Conservation (phyloP, 768 basidiomycete species). For the Cystobasidium tubakii region DNA sequence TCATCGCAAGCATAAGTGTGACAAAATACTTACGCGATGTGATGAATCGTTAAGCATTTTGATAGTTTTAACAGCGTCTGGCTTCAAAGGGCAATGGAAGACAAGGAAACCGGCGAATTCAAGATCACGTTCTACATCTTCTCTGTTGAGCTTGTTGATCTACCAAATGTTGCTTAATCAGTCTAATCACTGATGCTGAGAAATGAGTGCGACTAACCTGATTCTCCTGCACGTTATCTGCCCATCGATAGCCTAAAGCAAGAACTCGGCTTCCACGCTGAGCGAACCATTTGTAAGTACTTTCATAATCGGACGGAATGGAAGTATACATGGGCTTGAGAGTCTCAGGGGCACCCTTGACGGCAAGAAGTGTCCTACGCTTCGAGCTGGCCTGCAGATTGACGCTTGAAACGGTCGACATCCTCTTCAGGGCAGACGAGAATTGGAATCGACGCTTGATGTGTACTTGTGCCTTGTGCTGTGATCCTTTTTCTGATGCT, state of each 20-base stretch:
- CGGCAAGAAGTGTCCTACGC: constrained; percentile 53
- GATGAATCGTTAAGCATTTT: constrained; percentile 95
- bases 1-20: not conserved
- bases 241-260: constrained; percentile 80
- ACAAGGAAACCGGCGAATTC: constrained; percentile 93
- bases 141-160: constrained; percentile 83
- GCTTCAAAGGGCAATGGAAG: constrained; percentile 95
- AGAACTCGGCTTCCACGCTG: constrained; percentile 87
- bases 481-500: not conserved
- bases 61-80: constrained; percentile 80
- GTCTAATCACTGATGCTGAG: not conserved
- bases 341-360: constrained; percentile 97
- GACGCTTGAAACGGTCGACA: constrained; percentile 72
- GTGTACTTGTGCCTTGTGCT: constrained; percentile 53
- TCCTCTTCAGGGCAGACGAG: constrained; percentile 92
- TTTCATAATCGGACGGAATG: constrained; percentile 77
- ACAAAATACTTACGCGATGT: constrained; percentile 66
- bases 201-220: constrained; percentile 56
- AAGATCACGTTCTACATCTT: constrained; percentile 70
- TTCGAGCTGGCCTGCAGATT: constrained; percentile 29
- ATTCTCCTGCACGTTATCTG: constrained; percentile 64
- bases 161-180: constrained; percentile 47
- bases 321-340: constrained; percentile 74
- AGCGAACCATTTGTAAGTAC: constrained; percentile 91
- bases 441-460: constrained; percentile 95